Evolutionary conservation across 768 basidiomycete genomes (phyloP), one percentile per base, ranked within the genome.

Genomic region (Tylopilus sp.): DNA sequence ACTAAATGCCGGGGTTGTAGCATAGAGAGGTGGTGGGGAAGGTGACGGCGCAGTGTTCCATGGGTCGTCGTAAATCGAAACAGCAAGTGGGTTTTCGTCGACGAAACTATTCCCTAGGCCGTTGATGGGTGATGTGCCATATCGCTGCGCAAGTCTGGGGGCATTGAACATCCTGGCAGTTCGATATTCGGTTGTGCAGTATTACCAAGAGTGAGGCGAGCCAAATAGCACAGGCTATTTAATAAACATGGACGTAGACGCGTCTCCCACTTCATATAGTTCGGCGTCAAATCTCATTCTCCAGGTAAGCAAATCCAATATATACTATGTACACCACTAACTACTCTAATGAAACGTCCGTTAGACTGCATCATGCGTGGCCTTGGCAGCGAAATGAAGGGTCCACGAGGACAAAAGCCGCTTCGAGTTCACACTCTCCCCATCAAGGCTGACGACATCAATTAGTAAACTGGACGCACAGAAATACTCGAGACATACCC

Each of bases 321-420:
- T 59, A 54, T 50, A 56, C 50, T 53, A 55, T 58, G 45, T 63
- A 66, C 67, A 52, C 49, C 30, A 41, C 54, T 53, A 57, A 19
- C 25, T 24, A 22, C 48, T 51, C 54, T 46, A 54, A 49, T 46
- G 52, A 55, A 60, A 57, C 33, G 50, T 53, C 41, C 47, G 42
- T 69, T 55, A 71, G 55, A 53, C 46, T 47, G 57, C 60, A 48
- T 79, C 78, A 45, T 68, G 63, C 9, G 76, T 76, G 66, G 74
- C 75, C 74, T 89, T 91, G 25, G 83, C 87, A 29, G 89, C 89
- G 64, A 92, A 93, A 75, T 98, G 94, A 66, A 98, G 76, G 30
- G 93, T 96, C 96, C 96, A 98, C 52, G 86, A 89, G 25, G 85
- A 83, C 51, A 98, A 73, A 33, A 98, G 70, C 54, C 92, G 82